A percentile compares a stretch with the other conserved stretches of the same genome.
Conservation (phyloP, 1,139 yeast genomes). For the Hansenula anomala region DNA sequence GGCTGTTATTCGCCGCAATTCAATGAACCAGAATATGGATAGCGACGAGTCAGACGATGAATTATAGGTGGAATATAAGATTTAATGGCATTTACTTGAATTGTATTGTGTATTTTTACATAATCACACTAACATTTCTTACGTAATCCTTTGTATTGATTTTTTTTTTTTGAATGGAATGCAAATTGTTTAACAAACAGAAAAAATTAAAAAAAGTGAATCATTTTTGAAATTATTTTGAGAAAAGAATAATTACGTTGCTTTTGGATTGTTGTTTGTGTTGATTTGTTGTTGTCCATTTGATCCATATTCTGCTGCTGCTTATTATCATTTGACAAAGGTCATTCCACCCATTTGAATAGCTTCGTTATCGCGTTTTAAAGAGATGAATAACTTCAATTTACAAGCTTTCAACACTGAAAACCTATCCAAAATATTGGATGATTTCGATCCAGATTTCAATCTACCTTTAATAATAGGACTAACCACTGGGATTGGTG, state of each 20-base stretch:
- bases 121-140: neutral
- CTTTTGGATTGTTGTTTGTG: too few relatives aligned
- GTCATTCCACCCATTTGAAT: too few relatives aligned
- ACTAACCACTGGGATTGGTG: constrained; percentile 34
- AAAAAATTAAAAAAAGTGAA: neutral
- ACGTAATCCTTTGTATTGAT: too few relatives aligned
- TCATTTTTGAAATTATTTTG: too few relatives aligned
- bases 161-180: too few relatives aligned
- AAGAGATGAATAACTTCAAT: neutral
- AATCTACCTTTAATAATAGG: constrained; percentile 36
- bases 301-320: too few relatives aligned
- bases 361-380: too few relatives aligned
- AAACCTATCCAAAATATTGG: neutral
- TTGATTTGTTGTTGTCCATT: too few relatives aligned
- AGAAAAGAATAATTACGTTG: too few relatives aligned
- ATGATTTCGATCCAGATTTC: constrained; percentile 20
- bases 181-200: neutral
- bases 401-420: neutral
- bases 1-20: constrained; percentile 27
- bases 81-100: neutral
- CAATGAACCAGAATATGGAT: constrained; percentile 12
- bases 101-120: neutral
- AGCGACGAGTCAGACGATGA: constrained; percentile 2
- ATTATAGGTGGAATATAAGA: too few relatives aligned
- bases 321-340: too few relatives aligned